Evolutionary conservation across 805 yeast genomes (phyloP), one percentile per base, ranked within the genome.

Genomic region (Teunomyces atbi): DNA sequence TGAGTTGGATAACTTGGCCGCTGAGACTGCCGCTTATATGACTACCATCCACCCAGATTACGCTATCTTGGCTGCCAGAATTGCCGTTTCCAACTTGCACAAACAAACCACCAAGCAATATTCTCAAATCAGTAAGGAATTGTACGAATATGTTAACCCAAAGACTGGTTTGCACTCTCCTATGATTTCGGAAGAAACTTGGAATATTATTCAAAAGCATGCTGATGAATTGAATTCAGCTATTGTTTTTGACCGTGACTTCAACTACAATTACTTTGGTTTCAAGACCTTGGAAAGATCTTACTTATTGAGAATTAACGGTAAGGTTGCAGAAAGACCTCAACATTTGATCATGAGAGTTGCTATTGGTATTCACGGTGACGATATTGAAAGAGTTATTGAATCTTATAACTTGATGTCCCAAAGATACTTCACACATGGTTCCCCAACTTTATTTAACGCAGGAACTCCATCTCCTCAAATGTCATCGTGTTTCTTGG

Each of bases 31-130:
- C 47, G 98, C 98, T 36, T 87, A 86, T 63, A 89, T 94, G 97
- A 90, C 97, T 48, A 92, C 98, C 10, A 81, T 88, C 52, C 98
- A 92, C 67, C 98, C 98, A n/a, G 98, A 94, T 71, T 91, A 92
- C 60, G 97, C 97, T 21, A 82, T 84, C 36, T 77, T 90, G 58
- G 97, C 97, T 45, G 97, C 98, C 29, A 84, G 99, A 73, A 86
- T 92, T 50, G 97, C 98, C 16, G 84, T 94, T 45, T 88, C 97
- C 35, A 89, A 89, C 66, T 77, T 94, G 62, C 97, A 92, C 74
- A 91, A 91, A 71, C 96, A 90, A 71, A 91, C 97, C 44, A 86
- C 89, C 50, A 86, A 87, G 68, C 86, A 78, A 60, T 92, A 87
- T 59, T 84, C 95, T 33, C 83, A 82, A 57, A 96, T 89, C 41